A percentile compares a stretch with the other conserved stretches of the same genome.
Evolutionary conservation across 2,329 filamentous ascomycete genomes (phyloP).

Genomic region (Gremmenia infestans): DNA sequence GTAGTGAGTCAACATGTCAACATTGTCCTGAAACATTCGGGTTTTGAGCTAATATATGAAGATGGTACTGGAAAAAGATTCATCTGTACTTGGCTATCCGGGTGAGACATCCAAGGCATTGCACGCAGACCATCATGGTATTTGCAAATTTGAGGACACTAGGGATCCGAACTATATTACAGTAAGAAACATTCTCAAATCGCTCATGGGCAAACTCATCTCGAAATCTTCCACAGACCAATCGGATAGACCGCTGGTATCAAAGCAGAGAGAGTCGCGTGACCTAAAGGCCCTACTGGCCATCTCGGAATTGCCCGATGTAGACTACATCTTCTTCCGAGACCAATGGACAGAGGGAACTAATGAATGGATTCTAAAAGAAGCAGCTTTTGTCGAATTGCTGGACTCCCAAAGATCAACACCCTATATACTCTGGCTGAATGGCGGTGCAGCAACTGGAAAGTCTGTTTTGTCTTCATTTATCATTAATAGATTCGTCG

Average conservation of each 20-base stretch:
- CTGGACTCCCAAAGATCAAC: not conserved
- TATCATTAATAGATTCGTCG: no score
- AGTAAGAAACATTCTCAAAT: not conserved
- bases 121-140: no score
- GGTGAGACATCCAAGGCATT: no score
- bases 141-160: no score
- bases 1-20: no score
- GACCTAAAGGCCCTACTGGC: not conserved
- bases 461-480: not conserved
- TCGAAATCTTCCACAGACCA: not conserved
- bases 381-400: not conserved
- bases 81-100: no score
- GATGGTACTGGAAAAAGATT: no score
- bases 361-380: not conserved
- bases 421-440: not conserved
- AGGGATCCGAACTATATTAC: no score
- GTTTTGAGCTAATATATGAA: no score
- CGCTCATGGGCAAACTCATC: not conserved
- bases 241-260: not conserved
- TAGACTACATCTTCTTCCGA: slow-evolving; percentile 1
- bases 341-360: not conserved
- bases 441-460: not conserved
- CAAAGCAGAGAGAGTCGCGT: not conserved
- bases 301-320: slow-evolving; percentile 4
- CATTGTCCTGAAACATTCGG: no score